These are phyloP conservation scores for Sergeia podlipaevii DNA, from an alignment of 208 protist species.

Conservation along the genomic window DNA sequence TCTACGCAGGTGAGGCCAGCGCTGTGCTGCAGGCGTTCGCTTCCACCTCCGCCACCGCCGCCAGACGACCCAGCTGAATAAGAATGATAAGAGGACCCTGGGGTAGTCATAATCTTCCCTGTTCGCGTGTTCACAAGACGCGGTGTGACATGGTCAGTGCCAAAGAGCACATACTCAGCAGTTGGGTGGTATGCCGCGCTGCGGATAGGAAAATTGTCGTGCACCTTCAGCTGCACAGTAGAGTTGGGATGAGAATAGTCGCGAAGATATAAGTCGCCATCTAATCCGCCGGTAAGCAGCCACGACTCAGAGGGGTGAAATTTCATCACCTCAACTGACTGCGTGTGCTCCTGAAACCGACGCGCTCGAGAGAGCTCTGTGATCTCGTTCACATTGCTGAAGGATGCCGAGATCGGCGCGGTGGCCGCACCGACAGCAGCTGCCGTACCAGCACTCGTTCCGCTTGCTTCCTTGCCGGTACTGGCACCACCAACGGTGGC, in stretches of 20 bases:
- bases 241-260: slow-evolving; percentile 63
- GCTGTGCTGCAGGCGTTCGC: slow-evolving; percentile 48
- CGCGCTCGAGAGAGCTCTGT: slow-evolving; percentile 71
- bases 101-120: slow-evolving; percentile 49
- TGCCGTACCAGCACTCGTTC: no score
- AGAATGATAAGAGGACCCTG: slow-evolving; percentile 17
- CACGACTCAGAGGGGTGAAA: slow-evolving; percentile 71
- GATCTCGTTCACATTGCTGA: slow-evolving; percentile 75
- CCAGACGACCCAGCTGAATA: not conserved
- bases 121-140: slow-evolving; percentile 71
- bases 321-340: slow-evolving; percentile 69
- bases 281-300: slow-evolving; percentile 59
- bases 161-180: slow-evolving; percentile 78
- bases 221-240: slow-evolving; percentile 49
- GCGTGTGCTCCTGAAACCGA: slow-evolving; percentile 62
- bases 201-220: slow-evolving; percentile 72
- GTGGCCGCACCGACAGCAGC: not conserved
- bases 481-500: not conserved
- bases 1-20: slow-evolving; percentile 56
- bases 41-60: not conserved
- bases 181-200: slow-evolving; percentile 66
- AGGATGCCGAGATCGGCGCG: slow-evolving; percentile 6
- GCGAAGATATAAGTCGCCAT: slow-evolving; percentile 59
- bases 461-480: no score
- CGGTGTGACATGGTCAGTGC: slow-evolving; percentile 64